A percentile compares a stretch with the other conserved stretches of the same genome.
Evolutionary conservation across 495 filamentous ascomycete genomes (phyloP).

Genomic region (Aspergillus saccharolyticus): DNA sequence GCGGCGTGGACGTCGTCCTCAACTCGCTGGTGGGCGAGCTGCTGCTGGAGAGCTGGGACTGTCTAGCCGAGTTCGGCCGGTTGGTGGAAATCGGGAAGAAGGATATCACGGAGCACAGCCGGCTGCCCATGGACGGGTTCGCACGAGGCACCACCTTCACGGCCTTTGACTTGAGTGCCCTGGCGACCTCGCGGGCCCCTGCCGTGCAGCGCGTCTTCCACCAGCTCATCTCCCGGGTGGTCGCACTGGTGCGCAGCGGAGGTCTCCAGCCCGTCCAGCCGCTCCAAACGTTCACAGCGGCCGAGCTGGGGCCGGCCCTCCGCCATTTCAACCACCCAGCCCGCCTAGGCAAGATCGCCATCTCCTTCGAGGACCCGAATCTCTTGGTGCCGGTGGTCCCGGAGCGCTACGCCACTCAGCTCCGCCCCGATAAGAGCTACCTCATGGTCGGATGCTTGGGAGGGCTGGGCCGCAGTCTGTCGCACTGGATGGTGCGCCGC

Average conservation of each 20-base stretch:
- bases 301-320: not conserved
- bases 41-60: constrained; percentile 21
- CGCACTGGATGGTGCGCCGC: constrained; percentile 4
- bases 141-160: constrained; percentile 18
- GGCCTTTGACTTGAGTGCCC: not conserved
- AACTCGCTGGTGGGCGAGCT: constrained; percentile 23
- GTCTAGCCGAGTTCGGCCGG: constrained; percentile 24
- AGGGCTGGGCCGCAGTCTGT: constrained; percentile 2
- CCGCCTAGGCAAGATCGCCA: not conserved
- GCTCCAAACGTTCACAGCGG: not conserved
- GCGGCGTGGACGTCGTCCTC: constrained; percentile 20
- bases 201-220: not conserved
- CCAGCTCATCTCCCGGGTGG: not conserved
- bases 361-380: not conserved
- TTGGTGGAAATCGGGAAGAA: constrained; percentile 9
- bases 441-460: constrained; percentile 9
- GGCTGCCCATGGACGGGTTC: constrained; percentile 19
- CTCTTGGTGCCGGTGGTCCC: not conserved
- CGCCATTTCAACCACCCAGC: not conserved
- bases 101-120: constrained; percentile 2
- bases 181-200: not conserved
- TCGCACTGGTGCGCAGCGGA: not conserved
- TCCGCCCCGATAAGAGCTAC: not conserved
- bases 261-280: not conserved
- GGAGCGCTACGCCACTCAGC: not conserved